A percentile compares a stretch with the other conserved stretches of the same genome.
Evolutionary conservation across 495 filamentous ascomycete genomes (phyloP).

Genomic region (Extremus antarcticus): DNA sequence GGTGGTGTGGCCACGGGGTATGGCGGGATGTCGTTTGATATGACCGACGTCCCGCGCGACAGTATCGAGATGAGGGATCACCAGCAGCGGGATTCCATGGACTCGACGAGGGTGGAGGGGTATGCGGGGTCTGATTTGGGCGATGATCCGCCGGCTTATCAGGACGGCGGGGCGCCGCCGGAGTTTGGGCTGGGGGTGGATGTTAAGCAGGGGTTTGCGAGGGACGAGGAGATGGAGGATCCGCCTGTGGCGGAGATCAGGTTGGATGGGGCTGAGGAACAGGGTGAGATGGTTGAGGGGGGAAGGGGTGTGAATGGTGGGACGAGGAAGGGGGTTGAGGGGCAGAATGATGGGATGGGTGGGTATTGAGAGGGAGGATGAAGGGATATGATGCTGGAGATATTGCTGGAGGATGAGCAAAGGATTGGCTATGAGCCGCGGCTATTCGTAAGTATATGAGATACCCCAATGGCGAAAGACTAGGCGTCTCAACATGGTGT

Average conservation of each 20-base stretch:
- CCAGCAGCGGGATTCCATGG: background rate
- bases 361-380: slow-evolving; percentile 1
- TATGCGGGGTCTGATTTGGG: slow-evolving; percentile 1
- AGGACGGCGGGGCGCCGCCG: background rate
- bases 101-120: background rate
- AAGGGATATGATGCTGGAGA: slow-evolving; percentile 4
- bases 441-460: too few species aligned
- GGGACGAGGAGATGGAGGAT: slow-evolving; percentile 4
- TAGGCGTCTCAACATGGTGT: too few species aligned
- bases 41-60: background rate
- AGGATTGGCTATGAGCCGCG: too few species aligned
- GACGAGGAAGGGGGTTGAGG: background rate
- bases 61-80: background rate
- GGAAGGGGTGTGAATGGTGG: background rate
- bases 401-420: too few species aligned
- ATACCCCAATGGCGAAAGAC: too few species aligned
- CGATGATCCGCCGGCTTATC: background rate
- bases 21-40: background rate
- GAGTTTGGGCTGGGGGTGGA: slow-evolving; percentile 11
- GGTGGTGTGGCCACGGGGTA: background rate
- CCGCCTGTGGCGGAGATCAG: slow-evolving; percentile 3
- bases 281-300: slow-evolving; percentile 13
- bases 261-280: slow-evolving; percentile 5
- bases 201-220: background rate
- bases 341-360: background rate